Conservation (phyloP, 129 eudicot genomes). For the Tagetes patula region DNA sequence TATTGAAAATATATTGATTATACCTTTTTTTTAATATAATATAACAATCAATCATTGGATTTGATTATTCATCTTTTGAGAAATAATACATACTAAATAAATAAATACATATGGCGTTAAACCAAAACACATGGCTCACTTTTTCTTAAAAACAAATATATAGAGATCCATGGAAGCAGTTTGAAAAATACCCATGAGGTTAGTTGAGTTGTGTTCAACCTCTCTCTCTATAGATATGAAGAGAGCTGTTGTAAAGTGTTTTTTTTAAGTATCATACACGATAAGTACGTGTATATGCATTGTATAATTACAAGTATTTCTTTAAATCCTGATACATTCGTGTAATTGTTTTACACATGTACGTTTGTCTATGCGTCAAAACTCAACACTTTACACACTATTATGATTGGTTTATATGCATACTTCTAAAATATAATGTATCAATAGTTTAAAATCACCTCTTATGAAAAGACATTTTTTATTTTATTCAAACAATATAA, state of each 20-base stretch:
- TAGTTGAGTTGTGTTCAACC: background rate
- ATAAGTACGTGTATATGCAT: background rate
- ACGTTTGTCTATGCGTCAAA: too few species aligned
- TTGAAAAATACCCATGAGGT: constrained; percentile 7
- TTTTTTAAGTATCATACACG: background rate
- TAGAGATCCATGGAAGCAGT: background rate
- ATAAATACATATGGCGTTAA: too few species aligned
- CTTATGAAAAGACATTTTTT: too few species aligned
- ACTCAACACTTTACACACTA: background rate
- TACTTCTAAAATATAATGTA: too few species aligned
- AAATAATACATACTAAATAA: too few species aligned
- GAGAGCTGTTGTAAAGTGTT: background rate
- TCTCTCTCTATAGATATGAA: background rate
- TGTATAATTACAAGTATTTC: too few species aligned
- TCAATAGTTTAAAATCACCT: background rate
- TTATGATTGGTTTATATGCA: background rate
- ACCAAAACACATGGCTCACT: background rate
- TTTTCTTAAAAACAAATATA: background rate
- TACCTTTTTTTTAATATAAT: too few species aligned
- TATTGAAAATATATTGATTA: too few species aligned
- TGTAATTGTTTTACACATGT: too few species aligned
- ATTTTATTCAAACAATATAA: too few species aligned
- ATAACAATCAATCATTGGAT: background rate
- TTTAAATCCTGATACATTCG: too few species aligned
- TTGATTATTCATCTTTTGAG: too few species aligned